These are phyloP conservation scores for Leccinum variicolor DNA, from an alignment of 768 basidiomycete species.

Conservation along the genomic window DNA sequence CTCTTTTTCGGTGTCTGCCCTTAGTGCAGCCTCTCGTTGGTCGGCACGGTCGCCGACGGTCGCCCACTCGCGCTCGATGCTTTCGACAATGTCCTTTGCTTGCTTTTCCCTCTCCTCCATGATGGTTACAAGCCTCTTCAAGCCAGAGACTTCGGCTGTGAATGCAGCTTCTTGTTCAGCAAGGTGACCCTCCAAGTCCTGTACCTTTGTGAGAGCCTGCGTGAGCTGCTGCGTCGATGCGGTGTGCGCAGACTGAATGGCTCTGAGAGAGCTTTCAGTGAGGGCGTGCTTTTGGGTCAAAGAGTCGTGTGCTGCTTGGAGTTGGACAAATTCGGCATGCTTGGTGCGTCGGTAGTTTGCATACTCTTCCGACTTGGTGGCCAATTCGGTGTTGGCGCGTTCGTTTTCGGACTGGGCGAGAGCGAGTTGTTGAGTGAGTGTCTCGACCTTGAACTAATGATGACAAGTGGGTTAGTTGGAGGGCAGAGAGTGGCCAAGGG, in stretches of 20 bases:
- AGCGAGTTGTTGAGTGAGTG: conserved; percentile 76
- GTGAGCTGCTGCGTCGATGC: conserved; percentile 73
- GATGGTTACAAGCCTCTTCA: conserved; percentile 74
- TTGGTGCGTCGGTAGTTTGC: conserved; percentile 79
- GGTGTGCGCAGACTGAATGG: conserved; percentile 69
- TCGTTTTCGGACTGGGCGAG: conserved; percentile 75
- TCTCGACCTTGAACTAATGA: conserved; percentile 78
- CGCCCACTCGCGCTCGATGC: conserved; percentile 81
- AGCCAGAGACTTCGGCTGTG: conserved; percentile 67
- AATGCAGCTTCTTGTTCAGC: conserved; percentile 86
- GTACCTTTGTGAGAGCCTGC: conserved; percentile 70
- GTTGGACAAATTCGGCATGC: conserved; percentile 69
- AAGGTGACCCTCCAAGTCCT: conserved; percentile 70
- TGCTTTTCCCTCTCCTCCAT: conserved; percentile 89
- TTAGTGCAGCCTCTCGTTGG: conserved; percentile 60
- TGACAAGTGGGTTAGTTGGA: neutral
- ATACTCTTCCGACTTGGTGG: conserved; percentile 75
- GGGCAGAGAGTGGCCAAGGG: neutral
- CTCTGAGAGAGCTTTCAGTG: conserved; percentile 64
- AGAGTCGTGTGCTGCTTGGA: conserved; percentile 77
- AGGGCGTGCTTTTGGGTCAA: conserved; percentile 65
- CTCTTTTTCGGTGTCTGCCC: conserved; percentile 73
- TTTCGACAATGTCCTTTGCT: conserved; percentile 76
- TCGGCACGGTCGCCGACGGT: conserved; percentile 67
- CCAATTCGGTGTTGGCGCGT: conserved; percentile 65